Percentiles rank a stretch among this genome's conserved stretches.
Evolutionary conservation across 176 grass and related monocot genomes (phyloP).

Genomic region (Raddia distichophylla): DNA sequence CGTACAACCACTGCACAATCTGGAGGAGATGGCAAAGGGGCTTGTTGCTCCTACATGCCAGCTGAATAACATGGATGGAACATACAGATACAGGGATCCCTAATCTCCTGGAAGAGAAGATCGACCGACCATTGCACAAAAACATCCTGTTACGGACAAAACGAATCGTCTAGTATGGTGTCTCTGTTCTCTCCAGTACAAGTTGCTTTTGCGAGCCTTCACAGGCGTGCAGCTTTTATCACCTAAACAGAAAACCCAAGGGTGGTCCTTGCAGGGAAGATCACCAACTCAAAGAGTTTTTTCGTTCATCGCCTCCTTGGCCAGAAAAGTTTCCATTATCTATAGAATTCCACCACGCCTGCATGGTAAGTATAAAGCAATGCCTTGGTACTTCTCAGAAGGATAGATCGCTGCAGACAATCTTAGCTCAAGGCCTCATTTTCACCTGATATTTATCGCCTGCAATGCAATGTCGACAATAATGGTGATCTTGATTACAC

Average conservation of each 20-base stretch:
- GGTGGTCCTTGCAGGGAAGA: background rate
- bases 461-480: background rate
- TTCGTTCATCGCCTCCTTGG: background rate
- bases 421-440: conserved; percentile 5
- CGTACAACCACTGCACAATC: background rate
- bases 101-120: background rate
- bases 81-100: background rate
- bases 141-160: conserved; percentile 26
- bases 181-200: conserved; percentile 29
- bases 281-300: conserved; percentile 3
- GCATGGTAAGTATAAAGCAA: conserved; percentile 20
- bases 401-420: background rate
- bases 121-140: background rate
- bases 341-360: background rate
- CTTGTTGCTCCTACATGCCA: background rate
- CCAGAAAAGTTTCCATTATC: too few species aligned
- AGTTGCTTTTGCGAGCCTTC: conserved; percentile 24
- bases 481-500: background rate
- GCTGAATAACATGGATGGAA: background rate
- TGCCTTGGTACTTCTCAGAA: conserved; percentile 18
- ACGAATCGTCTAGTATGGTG: conserved; percentile 40
- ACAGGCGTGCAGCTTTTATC: conserved; percentile 8
- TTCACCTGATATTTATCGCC: conserved; percentile 24
- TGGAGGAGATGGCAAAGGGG: background rate
- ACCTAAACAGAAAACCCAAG: conserved; percentile 37